Evolutionary conservation across 164 flowering plant species (phyloP).

Genomic region (Saururus chinensis): DNA sequence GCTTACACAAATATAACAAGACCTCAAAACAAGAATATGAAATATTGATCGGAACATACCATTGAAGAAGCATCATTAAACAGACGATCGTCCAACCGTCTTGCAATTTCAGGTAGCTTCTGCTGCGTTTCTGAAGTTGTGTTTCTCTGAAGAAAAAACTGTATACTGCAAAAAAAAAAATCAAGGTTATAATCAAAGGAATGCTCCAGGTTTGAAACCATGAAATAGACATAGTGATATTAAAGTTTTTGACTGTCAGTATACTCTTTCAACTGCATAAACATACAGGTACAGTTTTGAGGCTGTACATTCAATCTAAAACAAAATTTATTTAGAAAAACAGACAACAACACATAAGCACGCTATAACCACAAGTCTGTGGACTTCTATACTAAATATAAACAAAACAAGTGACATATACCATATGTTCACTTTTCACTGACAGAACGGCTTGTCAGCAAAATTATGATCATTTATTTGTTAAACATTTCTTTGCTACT

Average conservation of each 20-base stretch:
- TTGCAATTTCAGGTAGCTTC: constrained; percentile 47
- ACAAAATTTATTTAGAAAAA: background rate
- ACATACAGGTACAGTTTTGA: background rate
- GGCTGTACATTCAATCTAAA: background rate
- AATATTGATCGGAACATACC: constrained; percentile 26
- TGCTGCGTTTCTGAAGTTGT: constrained; percentile 12
- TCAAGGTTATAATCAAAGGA: background rate
- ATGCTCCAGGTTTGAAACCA: too few species aligned
- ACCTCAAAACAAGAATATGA: background rate
- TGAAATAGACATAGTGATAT: too few species aligned
- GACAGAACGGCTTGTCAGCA: too few species aligned
- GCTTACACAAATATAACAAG: background rate
- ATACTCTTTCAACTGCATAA: too few species aligned
- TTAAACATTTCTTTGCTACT: too few species aligned
- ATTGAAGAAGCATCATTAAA: constrained; percentile 39
- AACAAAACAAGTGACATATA: too few species aligned
- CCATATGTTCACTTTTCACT: background rate
- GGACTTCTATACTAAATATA: background rate
- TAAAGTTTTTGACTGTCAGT: too few species aligned
- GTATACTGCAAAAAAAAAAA: constrained; percentile 6
- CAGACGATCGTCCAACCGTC: constrained; percentile 63
- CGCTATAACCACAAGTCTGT: too few species aligned
- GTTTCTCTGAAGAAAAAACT: constrained; percentile 11
- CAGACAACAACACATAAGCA: too few species aligned
- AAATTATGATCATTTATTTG: too few species aligned